Percentiles rank a stretch among this genome's conserved stretches.
Conservation (phyloP, 2,329 filamentous ascomycete genomes). For the Incumbomyces delicatus region DNA sequence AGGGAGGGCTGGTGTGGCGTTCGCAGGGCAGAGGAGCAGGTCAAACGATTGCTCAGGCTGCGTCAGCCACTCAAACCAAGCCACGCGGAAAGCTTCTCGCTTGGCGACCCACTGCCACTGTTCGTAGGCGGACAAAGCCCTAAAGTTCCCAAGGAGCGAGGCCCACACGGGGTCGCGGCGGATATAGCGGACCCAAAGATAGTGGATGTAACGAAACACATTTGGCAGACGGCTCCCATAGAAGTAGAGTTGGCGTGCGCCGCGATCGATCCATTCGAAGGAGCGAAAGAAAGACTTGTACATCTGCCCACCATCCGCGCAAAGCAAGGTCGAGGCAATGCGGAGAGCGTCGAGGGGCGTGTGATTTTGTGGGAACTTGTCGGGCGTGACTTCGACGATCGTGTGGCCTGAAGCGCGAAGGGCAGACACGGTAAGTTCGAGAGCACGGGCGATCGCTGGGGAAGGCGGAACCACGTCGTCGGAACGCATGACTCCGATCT, state of each 20-base stretch:
- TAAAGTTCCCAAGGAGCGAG: slow-evolving; percentile 62
- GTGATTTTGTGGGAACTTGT: slow-evolving; percentile 57
- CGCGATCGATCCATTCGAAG: slow-evolving; percentile 70
- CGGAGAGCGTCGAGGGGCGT: slow-evolving; percentile 67
- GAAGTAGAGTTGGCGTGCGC: slow-evolving; percentile 63
- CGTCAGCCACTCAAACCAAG: slow-evolving; percentile 83
- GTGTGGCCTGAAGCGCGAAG: slow-evolving; percentile 65
- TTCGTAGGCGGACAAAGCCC: slow-evolving; percentile 62
- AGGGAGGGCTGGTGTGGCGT: slow-evolving; percentile 80
- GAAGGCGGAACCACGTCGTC: slow-evolving; percentile 77
- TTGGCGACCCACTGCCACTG: slow-evolving; percentile 72
- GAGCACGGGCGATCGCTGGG: slow-evolving; percentile 69
- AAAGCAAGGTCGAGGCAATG: slow-evolving; percentile 70
- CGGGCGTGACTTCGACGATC: slow-evolving; percentile 46
- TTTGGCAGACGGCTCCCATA: slow-evolving; percentile 60
- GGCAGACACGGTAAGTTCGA: slow-evolving; percentile 61
- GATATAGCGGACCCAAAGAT: slow-evolving; percentile 80
- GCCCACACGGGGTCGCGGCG: slow-evolving; percentile 69
- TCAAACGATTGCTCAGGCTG: slow-evolving; percentile 59
- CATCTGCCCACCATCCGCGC: slow-evolving; percentile 71
- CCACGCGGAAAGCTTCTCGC: slow-evolving; percentile 66
- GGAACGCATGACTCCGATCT: slow-evolving; percentile 66
- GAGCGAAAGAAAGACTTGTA: slow-evolving; percentile 67
- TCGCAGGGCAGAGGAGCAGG: slow-evolving; percentile 72
- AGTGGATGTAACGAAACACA: slow-evolving; percentile 74